Evolutionary conservation across 2,329 filamentous ascomycete genomes (phyloP).

Genomic region (Fusarium robinianum): DNA sequence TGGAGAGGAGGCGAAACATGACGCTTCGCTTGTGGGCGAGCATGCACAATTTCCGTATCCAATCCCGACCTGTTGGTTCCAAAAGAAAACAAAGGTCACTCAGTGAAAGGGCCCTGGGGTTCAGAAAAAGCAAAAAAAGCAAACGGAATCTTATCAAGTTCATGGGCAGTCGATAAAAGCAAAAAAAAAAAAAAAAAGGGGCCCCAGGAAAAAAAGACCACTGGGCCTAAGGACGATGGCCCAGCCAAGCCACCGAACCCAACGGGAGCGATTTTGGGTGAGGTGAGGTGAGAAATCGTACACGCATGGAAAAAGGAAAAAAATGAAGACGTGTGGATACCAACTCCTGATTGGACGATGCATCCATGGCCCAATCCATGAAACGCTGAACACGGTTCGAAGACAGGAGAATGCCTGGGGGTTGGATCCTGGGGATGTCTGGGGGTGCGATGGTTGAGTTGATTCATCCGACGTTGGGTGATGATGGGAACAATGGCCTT

Average conservation of each 20-base stretch:
- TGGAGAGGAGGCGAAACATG: background rate
- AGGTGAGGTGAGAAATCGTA: constrained; percentile 19
- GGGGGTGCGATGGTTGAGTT: too few species aligned
- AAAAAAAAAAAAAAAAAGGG: constrained; percentile 19
- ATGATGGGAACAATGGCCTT: too few species aligned
- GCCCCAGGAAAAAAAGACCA: constrained; percentile 24
- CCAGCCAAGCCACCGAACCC: constrained; percentile 31
- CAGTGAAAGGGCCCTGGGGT: constrained; percentile 13
- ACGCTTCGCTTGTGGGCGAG: background rate
- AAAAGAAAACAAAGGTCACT: constrained; percentile 9
- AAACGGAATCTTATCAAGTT: constrained; percentile 33
- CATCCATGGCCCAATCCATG: constrained; percentile 11
- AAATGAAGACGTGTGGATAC: constrained; percentile 14
- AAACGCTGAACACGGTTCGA: too few species aligned
- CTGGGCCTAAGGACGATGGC: constrained; percentile 11
- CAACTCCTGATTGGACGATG: constrained; percentile 14
- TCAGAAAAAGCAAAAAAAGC: constrained; percentile 18
- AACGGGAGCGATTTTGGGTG: constrained; percentile 28
- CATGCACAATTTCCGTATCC: constrained; percentile 24
- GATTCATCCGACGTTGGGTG: too few species aligned
- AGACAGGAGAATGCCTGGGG: too few species aligned
- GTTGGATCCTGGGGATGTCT: too few species aligned
- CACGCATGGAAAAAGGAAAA: constrained; percentile 22
- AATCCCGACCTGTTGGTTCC: constrained; percentile 25
- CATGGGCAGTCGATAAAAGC: too few species aligned